Percentiles rank a stretch among this genome's conserved stretches.
Conservation (phyloP, 768 basidiomycete species). For the Roridomyces roridus region DNA sequence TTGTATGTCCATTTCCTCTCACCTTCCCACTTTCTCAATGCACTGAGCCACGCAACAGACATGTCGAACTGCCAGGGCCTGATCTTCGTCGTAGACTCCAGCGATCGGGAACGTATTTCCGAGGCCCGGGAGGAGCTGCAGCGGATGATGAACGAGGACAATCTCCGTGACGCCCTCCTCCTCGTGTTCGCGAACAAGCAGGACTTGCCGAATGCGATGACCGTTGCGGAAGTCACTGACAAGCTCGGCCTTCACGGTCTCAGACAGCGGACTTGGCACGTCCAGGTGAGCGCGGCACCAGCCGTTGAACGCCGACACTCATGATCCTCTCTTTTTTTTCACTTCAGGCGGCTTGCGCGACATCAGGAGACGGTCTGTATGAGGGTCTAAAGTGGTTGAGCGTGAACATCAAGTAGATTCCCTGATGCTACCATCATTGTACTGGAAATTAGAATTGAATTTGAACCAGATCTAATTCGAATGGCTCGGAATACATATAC, state of each 20-base stretch:
- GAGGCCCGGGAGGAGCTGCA: slow-evolving; percentile 99
- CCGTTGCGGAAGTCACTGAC: slow-evolving; percentile 98
- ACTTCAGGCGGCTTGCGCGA: slow-evolving; percentile 95
- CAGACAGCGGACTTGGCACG: slow-evolving; percentile 97
- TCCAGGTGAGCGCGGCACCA: slow-evolving; percentile 66
- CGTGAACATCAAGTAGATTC: slow-evolving; percentile 88
- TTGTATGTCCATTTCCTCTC: slow-evolving; percentile 69
- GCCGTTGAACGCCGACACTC: slow-evolving; percentile 8
- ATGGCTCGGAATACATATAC: too few species aligned
- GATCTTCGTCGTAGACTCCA: slow-evolving; percentile 99
- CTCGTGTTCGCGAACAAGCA: slow-evolving; percentile 99
- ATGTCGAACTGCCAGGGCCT: slow-evolving; percentile 99
- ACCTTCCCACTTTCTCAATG: slow-evolving; percentile 23
- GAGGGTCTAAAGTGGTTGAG: slow-evolving; percentile 98
- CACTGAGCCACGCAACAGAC: slow-evolving; percentile 58
- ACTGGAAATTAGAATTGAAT: too few species aligned
- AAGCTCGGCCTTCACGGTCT: slow-evolving; percentile 98
- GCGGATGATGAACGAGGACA: slow-evolving; percentile 99
- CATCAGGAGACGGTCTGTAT: slow-evolving; percentile 97
- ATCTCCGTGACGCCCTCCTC: slow-evolving; percentile 97
- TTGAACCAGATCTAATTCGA: too few species aligned
- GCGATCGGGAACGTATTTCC: slow-evolving; percentile 98
- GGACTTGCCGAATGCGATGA: slow-evolving; percentile 99
- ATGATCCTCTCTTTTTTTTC: slow-evolving; percentile 13
- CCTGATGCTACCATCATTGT: too few species aligned